Base-by-base conservation (phyloP, 176 grass and related monocot genomes). In the Oropetium thomaeum region DNA sequence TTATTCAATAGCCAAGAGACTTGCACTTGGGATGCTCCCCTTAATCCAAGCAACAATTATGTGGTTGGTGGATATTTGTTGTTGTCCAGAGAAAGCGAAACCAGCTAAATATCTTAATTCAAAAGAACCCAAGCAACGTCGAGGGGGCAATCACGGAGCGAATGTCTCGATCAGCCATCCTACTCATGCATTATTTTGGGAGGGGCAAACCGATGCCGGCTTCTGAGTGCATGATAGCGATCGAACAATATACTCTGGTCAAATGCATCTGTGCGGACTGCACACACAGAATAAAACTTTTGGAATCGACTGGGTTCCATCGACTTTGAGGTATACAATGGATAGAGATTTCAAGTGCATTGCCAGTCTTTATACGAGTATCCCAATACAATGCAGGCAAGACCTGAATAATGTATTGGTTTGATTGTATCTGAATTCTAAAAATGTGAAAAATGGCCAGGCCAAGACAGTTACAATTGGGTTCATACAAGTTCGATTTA, bases 141-240 rank as follows among this genome's bases (percentile, higher is more conserved):
- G 40, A 78, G 51, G 49, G 25, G 85, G 2, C 79, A 78, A 47
- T 69, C 70, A 29, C 14, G 34, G 29, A 34, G 74, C 53, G n/a
- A 77, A 40, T 86, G 70, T 41, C 48, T 57, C 58, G 2, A 77
- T 33, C 23, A 40, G 33, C 66, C 58, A 75, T 72, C 84, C 17
- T 43, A 82, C 47, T 82, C 77, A 53, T 48, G 49, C 49, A 8
- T 17, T 47, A 3, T 54, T 69, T 6, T 75, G 27, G 11, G 53
- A 43, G 39, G 37, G 53, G 11, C 66, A 61, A 41, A n/a, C n/a
- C n/a, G n/a, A n/a, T n/a, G n/a, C n/a, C n/a, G 15, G 17, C 32
- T 29, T 19, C 13, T 16, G 43, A 49, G 29, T 4, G 7, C 28
- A 76, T 49, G 58, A 63, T 44, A 20, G 26, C 20, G 71, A 43